Percentiles rank a stretch among this genome's conserved stretches.
These are phyloP conservation scores for Talaromyces borbonicus DNA, from an alignment of 495 filamentous ascomycete species.

Conservation along the genomic window DNA sequence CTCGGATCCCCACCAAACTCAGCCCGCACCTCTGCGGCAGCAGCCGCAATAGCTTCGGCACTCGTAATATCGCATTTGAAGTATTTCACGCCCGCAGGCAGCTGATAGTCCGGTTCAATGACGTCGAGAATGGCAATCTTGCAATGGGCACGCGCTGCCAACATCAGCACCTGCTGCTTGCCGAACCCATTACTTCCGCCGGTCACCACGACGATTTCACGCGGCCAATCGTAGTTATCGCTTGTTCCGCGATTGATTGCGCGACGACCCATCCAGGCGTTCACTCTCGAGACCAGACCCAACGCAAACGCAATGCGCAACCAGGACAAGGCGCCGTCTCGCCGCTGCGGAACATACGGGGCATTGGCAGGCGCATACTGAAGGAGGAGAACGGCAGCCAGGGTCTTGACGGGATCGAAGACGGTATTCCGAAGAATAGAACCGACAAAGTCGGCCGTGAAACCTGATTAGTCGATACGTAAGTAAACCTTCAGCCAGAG, in stretches of 20 bases:
- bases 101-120: slow-evolving; percentile 43
- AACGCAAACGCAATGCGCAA: slow-evolving; percentile 39
- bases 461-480: slow-evolving; percentile 30
- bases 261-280: slow-evolving; percentile 38
- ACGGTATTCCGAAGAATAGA: slow-evolving; percentile 44
- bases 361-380: slow-evolving; percentile 28
- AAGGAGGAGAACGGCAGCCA: slow-evolving; percentile 47
- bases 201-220: slow-evolving; percentile 62
- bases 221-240: slow-evolving; percentile 57
- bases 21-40: slow-evolving; percentile 39
- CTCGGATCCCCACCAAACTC: slow-evolving; percentile 51
- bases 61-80: slow-evolving; percentile 58
- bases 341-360: not conserved
- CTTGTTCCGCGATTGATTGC: slow-evolving; percentile 50
- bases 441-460: slow-evolving; percentile 50
- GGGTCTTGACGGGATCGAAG: slow-evolving; percentile 49
- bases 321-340: slow-evolving; percentile 21
- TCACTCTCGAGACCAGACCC: slow-evolving; percentile 37
- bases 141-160: slow-evolving; percentile 43
- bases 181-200: slow-evolving; percentile 66
- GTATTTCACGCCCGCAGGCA: slow-evolving; percentile 45
- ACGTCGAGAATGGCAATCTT: slow-evolving; percentile 66
- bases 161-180: slow-evolving; percentile 45
- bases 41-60: slow-evolving; percentile 32
- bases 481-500: not conserved